Evolutionary conservation across 352 stramenopile species (phyloP).

Genomic region (Globisporangium lucens): DNA sequence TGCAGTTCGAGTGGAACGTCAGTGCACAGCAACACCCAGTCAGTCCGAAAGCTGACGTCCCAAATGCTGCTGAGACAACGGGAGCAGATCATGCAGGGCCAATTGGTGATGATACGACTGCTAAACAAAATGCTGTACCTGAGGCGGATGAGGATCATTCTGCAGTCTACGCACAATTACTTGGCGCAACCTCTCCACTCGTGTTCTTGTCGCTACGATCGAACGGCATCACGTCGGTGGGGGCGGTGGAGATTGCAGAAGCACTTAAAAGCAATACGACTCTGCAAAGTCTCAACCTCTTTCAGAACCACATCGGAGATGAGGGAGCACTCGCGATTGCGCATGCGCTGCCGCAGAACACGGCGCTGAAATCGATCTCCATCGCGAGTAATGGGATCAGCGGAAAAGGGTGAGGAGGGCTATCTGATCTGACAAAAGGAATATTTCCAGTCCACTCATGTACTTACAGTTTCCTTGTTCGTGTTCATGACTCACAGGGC

Average conservation of each 20-base stretch:
- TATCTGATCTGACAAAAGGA: neutral
- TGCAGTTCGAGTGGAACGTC: constrained; percentile 74
- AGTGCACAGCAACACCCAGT: neutral
- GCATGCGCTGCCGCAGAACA: constrained; percentile 53
- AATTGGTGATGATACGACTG: neutral
- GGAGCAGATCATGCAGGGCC: constrained; percentile 9
- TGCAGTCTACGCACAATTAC: constrained; percentile 36
- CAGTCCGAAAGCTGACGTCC: neutral
- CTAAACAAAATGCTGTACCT: neutral
- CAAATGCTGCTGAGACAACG: neutral
- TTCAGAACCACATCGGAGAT: constrained; percentile 60
- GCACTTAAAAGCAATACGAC: constrained; percentile 43
- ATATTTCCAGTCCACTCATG: too few species aligned
- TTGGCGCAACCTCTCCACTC: constrained; percentile 35
- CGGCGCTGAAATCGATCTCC: constrained; percentile 57
- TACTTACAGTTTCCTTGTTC: neutral
- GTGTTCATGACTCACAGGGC: constrained; percentile 22
- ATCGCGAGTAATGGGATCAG: constrained; percentile 60
- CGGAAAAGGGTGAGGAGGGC: constrained; percentile 24
- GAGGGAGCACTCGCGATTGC: constrained; percentile 50
- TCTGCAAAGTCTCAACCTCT: constrained; percentile 66
- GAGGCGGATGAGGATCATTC: constrained; percentile 2
- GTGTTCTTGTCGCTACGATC: constrained; percentile 61
- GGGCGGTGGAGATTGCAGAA: constrained; percentile 36
- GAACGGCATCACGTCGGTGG: constrained; percentile 43